These are phyloP conservation scores for Acer campestre DNA, from an alignment of 345 rosid genomes.

Conservation along the genomic window DNA sequence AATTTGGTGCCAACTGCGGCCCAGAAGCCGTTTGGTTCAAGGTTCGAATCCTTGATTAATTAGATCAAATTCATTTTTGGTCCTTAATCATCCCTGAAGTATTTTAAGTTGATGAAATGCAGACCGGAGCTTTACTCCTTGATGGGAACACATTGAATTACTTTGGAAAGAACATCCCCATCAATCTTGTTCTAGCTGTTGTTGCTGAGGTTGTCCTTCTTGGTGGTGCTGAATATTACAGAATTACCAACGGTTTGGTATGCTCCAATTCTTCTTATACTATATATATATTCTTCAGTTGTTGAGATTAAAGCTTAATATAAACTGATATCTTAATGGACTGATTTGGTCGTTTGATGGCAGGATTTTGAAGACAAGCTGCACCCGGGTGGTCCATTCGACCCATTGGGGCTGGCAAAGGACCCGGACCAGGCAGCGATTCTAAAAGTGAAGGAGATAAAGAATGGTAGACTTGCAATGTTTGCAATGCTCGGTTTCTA, in stretches of 20 bases:
- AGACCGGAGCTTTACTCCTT: constrained; percentile 97
- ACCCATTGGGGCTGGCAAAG: constrained; percentile 89
- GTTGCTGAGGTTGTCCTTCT: constrained; percentile 83
- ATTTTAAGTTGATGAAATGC: constrained; percentile 18
- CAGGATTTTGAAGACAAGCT: constrained; percentile 95
- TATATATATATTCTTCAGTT: too few species aligned
- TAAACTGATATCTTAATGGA: neutral
- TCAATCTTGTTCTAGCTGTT: constrained; percentile 79
- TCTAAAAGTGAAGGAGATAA: constrained; percentile 94
- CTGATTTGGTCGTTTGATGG: neutral
- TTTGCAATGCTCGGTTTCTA: constrained; percentile 90
- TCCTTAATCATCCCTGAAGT: neutral
- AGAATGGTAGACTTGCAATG: constrained; percentile 96
- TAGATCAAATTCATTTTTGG: neutral
- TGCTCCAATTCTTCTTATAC: neutral
- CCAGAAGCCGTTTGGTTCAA: constrained; percentile 99
- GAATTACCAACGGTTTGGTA: constrained; percentile 94
- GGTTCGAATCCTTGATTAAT: constrained; percentile 34
- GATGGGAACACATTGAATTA: constrained; percentile 96
- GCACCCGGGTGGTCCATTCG: constrained; percentile 97
- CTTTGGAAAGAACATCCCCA: constrained; percentile 88
- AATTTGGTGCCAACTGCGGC: constrained; percentile 95
- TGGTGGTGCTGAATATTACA: constrained; percentile 98
- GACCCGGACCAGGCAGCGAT: constrained; percentile 96
- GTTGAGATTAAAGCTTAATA: too few species aligned